Evolutionary conservation across 2,329 filamentous ascomycete genomes (phyloP), one percentile per base, ranked within the genome.

Genomic region (Truncatella angustata): DNA sequence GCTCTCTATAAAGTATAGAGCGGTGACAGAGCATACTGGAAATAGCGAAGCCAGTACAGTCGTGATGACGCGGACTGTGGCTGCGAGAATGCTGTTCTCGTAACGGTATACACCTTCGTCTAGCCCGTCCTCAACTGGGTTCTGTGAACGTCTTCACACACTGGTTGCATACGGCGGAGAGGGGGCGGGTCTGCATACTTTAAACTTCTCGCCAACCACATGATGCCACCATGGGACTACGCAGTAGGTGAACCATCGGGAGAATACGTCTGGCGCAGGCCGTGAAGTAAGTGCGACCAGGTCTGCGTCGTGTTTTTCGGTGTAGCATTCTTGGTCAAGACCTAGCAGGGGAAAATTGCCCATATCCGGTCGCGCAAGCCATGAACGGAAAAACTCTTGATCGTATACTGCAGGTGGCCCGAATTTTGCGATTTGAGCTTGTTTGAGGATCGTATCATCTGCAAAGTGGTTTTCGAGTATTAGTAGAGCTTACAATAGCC

Each of bases 11-110:
- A 52, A 50, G 34, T 52, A 56, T 23, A 52, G 52, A 2, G 47
- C 23, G 35, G 52, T 35, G 9, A 56, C 49, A 4, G 54, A 56
- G 39, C 45, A 40, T 2, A 54, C 39, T 10, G 54, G 52, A 3
- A 56, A 44, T 34, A 56, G 11, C 4, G 54, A 56, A 12, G 54
- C 54, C 11, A 56, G 28, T 9, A 56, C 54, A 5, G 54, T 54
- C 11, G 32, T 44, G 16, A 50, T 20, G 32, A 52, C 44, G 3
- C 52, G 49, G 4, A 24, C 9, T 3, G 11, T 24, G 10, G 12
- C 20, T 5, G 49, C 44, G 12, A 56, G n/a, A n/a, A 49, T n/a
- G 0, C 12, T 39, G 14, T 54, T 50, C 23, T 44, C 32, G 35
- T 56, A 56, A 23, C 50, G 30, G 32, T 54, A 54, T 9, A 54